Evolutionary conservation across 352 stramenopile species (phyloP).

Genomic region (Globisporangium takayamanum): DNA sequence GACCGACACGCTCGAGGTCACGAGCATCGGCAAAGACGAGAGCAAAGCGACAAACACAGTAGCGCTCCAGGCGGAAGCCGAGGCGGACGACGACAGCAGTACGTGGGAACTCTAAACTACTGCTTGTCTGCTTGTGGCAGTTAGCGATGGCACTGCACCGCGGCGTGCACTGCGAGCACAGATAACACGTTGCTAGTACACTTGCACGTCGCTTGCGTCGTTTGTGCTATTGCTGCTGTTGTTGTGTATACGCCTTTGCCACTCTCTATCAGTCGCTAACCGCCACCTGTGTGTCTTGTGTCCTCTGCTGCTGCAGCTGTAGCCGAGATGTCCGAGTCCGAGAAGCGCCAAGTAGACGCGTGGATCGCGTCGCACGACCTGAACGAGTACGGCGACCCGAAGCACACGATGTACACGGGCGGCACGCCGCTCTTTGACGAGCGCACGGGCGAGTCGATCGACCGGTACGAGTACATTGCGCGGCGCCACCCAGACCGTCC

Average conservation of each 20-base stretch:
- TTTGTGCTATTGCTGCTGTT: not conserved
- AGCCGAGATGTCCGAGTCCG: constrained; percentile 3
- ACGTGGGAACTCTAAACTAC: not conserved
- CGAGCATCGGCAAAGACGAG: constrained; percentile 18
- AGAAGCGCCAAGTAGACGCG: constrained; percentile 28
- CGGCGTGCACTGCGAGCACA: not conserved
- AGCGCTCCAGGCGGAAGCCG: not conserved
- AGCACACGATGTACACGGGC: constrained; percentile 43
- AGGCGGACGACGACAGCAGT: constrained; percentile 9
- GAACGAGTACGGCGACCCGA: constrained; percentile 11
- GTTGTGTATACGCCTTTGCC: not conserved
- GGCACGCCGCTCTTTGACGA: constrained; percentile 81
- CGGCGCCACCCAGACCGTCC: constrained; percentile 42
- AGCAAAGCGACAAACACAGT: not conserved
- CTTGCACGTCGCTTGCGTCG: not conserved
- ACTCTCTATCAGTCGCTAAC: not conserved
- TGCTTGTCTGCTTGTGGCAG: not conserved
- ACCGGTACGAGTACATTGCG: constrained; percentile 70
- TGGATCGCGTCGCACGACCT: constrained; percentile 9
- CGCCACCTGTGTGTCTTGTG: not conserved
- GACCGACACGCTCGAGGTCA: constrained; percentile 63
- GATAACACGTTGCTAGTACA: constrained; percentile 4
- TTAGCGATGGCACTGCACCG: not conserved
- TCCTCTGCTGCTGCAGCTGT: not conserved
- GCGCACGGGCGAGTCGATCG: constrained; percentile 36